Base-by-base conservation (phyloP, 257 asterid species). In the Gentiana straminea region DNA sequence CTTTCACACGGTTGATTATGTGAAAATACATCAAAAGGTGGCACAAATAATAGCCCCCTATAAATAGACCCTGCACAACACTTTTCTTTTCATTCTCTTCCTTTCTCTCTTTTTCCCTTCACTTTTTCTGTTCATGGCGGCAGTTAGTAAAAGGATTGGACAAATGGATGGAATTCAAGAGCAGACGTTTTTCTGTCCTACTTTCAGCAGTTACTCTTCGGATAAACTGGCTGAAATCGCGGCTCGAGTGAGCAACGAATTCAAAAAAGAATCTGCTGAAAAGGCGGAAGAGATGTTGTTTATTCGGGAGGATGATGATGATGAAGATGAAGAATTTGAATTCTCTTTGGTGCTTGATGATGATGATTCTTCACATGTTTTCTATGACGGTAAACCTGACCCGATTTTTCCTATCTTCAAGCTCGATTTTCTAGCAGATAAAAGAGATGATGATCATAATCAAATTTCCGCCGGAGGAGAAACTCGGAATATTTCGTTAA, bases 151-250 rank as follows among this genome's bases (percentile, higher is more conserved):
- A 13, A 12, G 33, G 51, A 15, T 37, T 35, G 33, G 3, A 49
- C 11, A 1, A 8, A 65, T 65, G 61, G 74, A 58, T 58, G 58
- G 61, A 59, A 54, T 39, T 52, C 66, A 66, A 34, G 76, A 79
- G 5, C 84, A 74, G 48, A 68, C 54, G 7, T 81, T 45, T 60
- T 1, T 65, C 1, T 78, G 87, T 66, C 98, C 87, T 0, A 86
- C 95, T 74, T 90, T 90, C 65, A 86, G 57, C 73, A 76, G 83
- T 72, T 86, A 84, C 52, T 82, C 96, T 0, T 58, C 82, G 2
- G 73, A 69, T 60, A 53, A 63, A 38, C 46, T 76, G 24, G 81
- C 80, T 0, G 89, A 82, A 15, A 82, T 69, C 74, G 96, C 92
- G 52, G 74, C 35, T 5, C 67, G 67, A 64, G 78, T 81, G 61